Base-by-base conservation (phyloP, 805 yeast species). In the Yarrowia deformans region DNA sequence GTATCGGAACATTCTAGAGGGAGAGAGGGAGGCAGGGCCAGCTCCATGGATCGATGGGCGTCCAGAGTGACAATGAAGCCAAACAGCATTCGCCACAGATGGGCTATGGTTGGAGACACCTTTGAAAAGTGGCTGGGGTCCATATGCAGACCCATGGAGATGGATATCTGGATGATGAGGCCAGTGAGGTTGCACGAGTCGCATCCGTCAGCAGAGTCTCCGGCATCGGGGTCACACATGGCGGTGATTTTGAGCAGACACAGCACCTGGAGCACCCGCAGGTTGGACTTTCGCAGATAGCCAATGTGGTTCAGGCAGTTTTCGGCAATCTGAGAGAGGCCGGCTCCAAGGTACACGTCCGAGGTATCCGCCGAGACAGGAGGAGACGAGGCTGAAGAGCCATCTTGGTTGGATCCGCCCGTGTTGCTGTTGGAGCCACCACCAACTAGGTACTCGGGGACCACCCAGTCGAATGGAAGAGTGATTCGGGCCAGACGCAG, bases 1-100 rank as follows among this genome's bases (percentile, higher is more conserved):
- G 68, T 63, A 16, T 63, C 68, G 13, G 68, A 63, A 18, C 68
- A 63, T 18, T 48, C 56, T 1, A 63, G 56, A 1, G 68, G 68
- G 39, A 63, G 39, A 9, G 68, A 63, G 2, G 68, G 68, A 19
- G 68, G 68, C 43, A 63, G 56, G 37, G 68, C 68, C 68, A 63
- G 45, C 39, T 63, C 68, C 56, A 63, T 37, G 29, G 68, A 63
- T 14, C 69, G 49, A 32, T 66, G 69, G 34, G 61, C 61, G 23
- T 66, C 69, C 16, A 66, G 49, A 14, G 52, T 66, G 52, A 66
- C 69, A 14, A 66, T 43, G 42, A 54, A 50, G 2, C 69, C 69
- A 34, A 50, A 66, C 35, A 66, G 63, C 69, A 66, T 66, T 32
- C 69, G 49, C 69, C 69, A 66, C 19, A 66, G 43, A 18, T 66